phyloP scores from a whole-genome alignment of 2,329 filamentous ascomycete species.

The Chaetomium olivaceum region DNA sequence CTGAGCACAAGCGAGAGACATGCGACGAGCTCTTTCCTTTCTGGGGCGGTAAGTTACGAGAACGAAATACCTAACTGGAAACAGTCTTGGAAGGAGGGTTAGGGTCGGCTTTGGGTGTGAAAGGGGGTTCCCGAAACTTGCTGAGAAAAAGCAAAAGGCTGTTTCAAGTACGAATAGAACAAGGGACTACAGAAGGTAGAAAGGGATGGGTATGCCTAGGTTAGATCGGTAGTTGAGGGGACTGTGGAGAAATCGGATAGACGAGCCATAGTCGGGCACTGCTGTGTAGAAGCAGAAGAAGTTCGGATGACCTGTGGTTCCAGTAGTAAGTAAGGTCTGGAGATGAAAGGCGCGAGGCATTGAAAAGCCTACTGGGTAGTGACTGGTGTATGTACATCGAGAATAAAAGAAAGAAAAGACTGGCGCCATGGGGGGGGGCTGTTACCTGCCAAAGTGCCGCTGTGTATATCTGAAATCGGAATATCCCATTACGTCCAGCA shows the following conservation, averaged over 20 bases:
- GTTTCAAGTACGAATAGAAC: neutral
- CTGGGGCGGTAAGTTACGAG: neutral
- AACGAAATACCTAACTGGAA: neutral
- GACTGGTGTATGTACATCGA: neutral
- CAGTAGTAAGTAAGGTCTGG: neutral
- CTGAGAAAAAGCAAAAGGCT: neutral
- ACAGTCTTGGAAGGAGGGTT: neutral
- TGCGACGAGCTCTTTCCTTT: neutral
- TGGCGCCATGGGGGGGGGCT: neutral
- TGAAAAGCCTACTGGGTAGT: too few relatives aligned
- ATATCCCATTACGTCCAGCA: neutral
- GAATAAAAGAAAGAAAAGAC: neutral
- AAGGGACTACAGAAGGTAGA: neutral
- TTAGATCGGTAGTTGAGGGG: neutral
- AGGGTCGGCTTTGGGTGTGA: neutral
- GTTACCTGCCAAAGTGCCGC: neutral
- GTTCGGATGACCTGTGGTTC: neutral
- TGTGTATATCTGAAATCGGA: neutral
- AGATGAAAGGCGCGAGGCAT: too few relatives aligned
- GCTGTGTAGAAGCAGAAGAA: neutral
- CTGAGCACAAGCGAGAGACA: neutral
- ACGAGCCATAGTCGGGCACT: neutral
- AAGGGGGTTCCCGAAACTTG: neutral
- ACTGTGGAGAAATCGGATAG: neutral
- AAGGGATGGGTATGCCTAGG: neutral